A percentile compares a stretch with the other conserved stretches of the same genome.
phyloP scores from a whole-genome alignment of 2,329 filamentous ascomycete species.

The Clonostachys chloroleuca region DNA sequence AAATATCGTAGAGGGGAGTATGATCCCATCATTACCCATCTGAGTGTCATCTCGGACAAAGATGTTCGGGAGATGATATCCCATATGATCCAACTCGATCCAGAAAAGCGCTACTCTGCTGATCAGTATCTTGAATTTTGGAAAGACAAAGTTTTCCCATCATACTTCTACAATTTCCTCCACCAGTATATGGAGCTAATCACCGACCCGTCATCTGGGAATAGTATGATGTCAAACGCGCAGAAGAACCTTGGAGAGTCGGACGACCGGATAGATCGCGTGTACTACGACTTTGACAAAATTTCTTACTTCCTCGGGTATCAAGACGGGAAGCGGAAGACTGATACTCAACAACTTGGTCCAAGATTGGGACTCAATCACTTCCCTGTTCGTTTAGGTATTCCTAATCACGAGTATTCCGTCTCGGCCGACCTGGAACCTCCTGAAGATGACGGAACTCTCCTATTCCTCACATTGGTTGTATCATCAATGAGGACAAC shows the following conservation, averaged over 20 bases:
- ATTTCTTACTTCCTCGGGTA: constrained; percentile 92
- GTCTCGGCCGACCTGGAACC: constrained; percentile 56
- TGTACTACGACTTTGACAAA: constrained; percentile 95
- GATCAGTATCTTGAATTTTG: constrained; percentile 93
- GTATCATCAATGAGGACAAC: constrained; percentile 88
- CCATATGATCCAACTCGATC: constrained; percentile 95
- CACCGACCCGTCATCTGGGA: constrained; percentile 82
- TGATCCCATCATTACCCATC: constrained; percentile 74
- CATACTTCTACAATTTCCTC: constrained; percentile 96
- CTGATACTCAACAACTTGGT: constrained; percentile 15
- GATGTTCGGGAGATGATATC: constrained; percentile 84
- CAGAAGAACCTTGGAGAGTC: constrained; percentile 74
- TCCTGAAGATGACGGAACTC: constrained; percentile 77
- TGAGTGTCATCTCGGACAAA: constrained; percentile 82
- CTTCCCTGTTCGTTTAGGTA: constrained; percentile 80
- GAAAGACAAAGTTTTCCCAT: constrained; percentile 86
- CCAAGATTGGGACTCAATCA: constrained; percentile 50
- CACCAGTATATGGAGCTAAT: constrained; percentile 98
- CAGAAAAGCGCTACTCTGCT: constrained; percentile 85
- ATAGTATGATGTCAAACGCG: constrained; percentile 63
- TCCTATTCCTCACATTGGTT: constrained; percentile 87
- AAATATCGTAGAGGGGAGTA: constrained; percentile 92
- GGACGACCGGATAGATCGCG: constrained; percentile 88
- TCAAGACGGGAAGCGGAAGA: constrained; percentile 33
- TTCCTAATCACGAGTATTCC: constrained; percentile 78